Evolutionary conservation across 129 eudicot species (phyloP), one percentile per base, ranked within the genome.

Genomic region (Silybum marianum): DNA sequence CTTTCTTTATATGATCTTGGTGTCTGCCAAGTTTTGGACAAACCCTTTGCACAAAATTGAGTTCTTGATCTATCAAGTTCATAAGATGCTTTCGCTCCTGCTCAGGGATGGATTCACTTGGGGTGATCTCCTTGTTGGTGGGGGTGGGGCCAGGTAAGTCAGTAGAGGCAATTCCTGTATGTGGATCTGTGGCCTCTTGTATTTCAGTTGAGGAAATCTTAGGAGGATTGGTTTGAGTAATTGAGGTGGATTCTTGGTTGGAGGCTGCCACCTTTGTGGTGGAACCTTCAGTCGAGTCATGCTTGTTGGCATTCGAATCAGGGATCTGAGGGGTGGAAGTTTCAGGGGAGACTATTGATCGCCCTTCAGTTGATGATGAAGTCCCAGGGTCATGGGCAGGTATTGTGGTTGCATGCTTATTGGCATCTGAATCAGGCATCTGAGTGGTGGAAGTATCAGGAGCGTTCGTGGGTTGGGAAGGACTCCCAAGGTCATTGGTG

Each of bases 51-150:
- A 84, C 28, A 42, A 44, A 73, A 0, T 23, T 0, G 4, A 78
- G 30, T 7, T 84, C 87, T 78, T 72, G 60, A 23, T 12, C 0
- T 72, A 78, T 79, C 80, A 84, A 78, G 71, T 32, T 84, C 21
- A 23, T 12, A 75, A 82, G 81, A 14, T 82, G 40, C 1, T 21
- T 28, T 22, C 71, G 85, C 9, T 46, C 71, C 67, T 68, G 71
- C 0, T 75, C 77, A 9, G 12, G 44, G 26, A 21, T 16, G n/a
- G 51, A 3, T n/a, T 76, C 81, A 8, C 16, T 42, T 42, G 75
- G 26, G 26, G 22, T 19, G 78, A 2, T 48, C 13, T 44, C 34
- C 75, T 48, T 70, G 58, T 44, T 23, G 12, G 36, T 72, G 11
- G 12, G 19, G 65, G 32, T 14, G n/a, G 51, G 12, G 10, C 65